Percentiles rank a stretch among this genome's conserved stretches.
These are phyloP conservation scores for Naganishia albida DNA, from an alignment of 1,284 basidiomycete genomes.

Conservation along the genomic window DNA sequence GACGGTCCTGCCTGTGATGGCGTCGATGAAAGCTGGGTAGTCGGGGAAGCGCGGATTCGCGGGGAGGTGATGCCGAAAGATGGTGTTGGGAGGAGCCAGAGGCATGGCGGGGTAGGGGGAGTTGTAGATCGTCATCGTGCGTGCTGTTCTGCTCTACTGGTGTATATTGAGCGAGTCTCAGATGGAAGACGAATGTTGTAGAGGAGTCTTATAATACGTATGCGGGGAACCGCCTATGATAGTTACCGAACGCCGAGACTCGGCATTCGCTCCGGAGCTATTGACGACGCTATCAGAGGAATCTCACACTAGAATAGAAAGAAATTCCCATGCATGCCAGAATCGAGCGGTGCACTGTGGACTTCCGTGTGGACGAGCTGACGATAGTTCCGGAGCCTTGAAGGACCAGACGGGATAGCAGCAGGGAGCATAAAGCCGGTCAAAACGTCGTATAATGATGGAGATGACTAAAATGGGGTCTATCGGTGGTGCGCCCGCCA, in stretches of 20 bases:
- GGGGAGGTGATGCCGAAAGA: slow-evolving; percentile 22
- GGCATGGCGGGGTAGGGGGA: slow-evolving; percentile 19
- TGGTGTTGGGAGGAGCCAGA: slow-evolving; percentile 24
- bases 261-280: background rate
- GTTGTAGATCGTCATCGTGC: slow-evolving; percentile 28
- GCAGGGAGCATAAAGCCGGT: no score
- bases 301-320: no score
- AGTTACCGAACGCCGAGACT: background rate
- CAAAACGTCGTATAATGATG: no score
- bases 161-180: background rate
- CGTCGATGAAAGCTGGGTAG: slow-evolving; percentile 67
- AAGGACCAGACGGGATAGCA: no score
- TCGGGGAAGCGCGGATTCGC: slow-evolving; percentile 22
- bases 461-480: no score
- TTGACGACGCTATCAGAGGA: no score
- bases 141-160: no score
- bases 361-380: no score
- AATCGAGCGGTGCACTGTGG: no score
- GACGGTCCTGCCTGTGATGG: slow-evolving; percentile 61
- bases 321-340: no score
- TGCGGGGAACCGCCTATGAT: background rate
- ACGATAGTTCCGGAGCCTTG: no score
- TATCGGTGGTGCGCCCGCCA: no score
- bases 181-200: background rate
- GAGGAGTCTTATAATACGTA: background rate